These are phyloP conservation scores for Venturia effusa DNA, from an alignment of 2,329 filamentous ascomycete species.

Conservation along the genomic window DNA sequence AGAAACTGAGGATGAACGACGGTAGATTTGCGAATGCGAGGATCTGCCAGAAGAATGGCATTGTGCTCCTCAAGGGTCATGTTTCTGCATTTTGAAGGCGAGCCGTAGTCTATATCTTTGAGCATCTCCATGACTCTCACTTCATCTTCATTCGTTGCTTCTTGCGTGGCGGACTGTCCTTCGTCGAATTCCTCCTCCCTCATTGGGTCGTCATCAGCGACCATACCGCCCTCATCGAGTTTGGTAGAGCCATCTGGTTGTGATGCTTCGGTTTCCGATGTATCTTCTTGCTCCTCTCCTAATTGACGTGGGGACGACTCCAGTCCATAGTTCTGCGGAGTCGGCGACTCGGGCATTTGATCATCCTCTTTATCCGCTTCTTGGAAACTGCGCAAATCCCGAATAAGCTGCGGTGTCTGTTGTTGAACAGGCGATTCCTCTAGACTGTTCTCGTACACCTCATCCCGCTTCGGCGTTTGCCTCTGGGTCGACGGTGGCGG, in stretches of 20 bases:
- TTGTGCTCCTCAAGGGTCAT: conserved; percentile 92
- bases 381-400: neutral
- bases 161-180: neutral
- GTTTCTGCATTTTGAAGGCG: conserved; percentile 22
- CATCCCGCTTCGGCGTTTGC: conserved; percentile 20
- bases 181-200: neutral
- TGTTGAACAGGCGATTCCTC: neutral
- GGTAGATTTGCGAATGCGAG: conserved; percentile 76
- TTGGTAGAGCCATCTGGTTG: neutral
- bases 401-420: conserved; percentile 4
- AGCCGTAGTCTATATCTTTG: neutral
- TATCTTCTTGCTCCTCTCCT: neutral
- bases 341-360: neutral
- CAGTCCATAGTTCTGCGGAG: neutral
- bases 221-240: neutral
- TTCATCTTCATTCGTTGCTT: neutral
- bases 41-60: conserved; percentile 69
- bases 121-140: conserved; percentile 1
- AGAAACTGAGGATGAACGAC: conserved; percentile 89
- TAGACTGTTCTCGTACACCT: neutral
- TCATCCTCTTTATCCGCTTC: neutral
- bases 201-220: neutral
- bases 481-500: conserved; percentile 11
- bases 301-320: neutral
- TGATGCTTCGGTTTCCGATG: neutral